phyloP scores from a whole-genome alignment of 2,329 filamentous ascomycete species.

The Polychaeton citri region DNA sequence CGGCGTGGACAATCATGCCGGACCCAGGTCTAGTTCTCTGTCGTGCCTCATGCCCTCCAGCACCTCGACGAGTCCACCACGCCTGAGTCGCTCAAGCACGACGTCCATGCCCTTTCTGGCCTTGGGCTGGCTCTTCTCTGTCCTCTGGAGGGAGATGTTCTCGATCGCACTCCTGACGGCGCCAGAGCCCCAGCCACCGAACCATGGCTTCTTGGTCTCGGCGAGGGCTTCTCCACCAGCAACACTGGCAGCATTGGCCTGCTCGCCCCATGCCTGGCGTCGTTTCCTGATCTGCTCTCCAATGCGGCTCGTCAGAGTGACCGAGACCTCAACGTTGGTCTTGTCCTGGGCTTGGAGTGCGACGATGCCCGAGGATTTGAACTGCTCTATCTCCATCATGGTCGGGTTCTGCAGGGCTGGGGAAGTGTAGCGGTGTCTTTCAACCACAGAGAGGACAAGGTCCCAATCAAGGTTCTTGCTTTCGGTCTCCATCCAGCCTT shows the following conservation, averaged over 20 bases:
- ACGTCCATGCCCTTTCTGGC: slow-evolving; percentile 73
- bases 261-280: slow-evolving; percentile 27
- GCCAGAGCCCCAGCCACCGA: slow-evolving; percentile 51
- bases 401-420: slow-evolving; percentile 14
- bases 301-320: slow-evolving; percentile 58
- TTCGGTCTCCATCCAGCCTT: slow-evolving; percentile 74
- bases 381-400: slow-evolving; percentile 10
- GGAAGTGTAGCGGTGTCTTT: slow-evolving; percentile 57
- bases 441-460: slow-evolving; percentile 64
- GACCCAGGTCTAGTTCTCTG: slow-evolving; percentile 12
- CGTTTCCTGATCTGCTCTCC: slow-evolving; percentile 53
- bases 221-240: slow-evolving; percentile 30
- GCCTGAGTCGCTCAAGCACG: slow-evolving; percentile 57
- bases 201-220: slow-evolving; percentile 41
- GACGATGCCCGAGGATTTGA: slow-evolving; percentile 9
- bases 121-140: slow-evolving; percentile 64
- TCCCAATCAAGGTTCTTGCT: slow-evolving; percentile 72
- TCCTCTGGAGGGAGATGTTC: slow-evolving; percentile 62
- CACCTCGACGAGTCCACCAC: slow-evolving; percentile 54
- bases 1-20: background rate
- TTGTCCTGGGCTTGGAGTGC: slow-evolving; percentile 17
- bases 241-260: slow-evolving; percentile 24
- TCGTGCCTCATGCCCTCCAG: slow-evolving; percentile 57
- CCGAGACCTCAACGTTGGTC: slow-evolving; percentile 60
- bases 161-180: slow-evolving; percentile 72